These are phyloP conservation scores for Cajanus cajan DNA, from an alignment of 306 rosid species.

Conservation along the genomic window DNA sequence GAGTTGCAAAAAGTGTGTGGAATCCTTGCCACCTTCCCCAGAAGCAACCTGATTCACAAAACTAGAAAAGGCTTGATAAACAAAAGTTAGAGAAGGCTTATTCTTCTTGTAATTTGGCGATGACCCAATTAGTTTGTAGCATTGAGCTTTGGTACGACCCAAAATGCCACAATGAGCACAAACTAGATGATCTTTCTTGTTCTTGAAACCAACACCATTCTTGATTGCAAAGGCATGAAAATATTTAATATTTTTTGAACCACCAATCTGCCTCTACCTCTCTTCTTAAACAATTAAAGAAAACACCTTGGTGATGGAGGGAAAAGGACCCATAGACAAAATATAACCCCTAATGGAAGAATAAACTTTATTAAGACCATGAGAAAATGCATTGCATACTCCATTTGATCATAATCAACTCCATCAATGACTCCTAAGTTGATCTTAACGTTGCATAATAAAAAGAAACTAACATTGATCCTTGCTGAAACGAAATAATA, in stretches of 20 bases:
- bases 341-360: background rate
- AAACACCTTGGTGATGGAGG: background rate
- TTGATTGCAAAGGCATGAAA: background rate
- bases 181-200: no score
- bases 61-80: no score
- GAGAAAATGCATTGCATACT: no score
- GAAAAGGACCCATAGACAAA: no score
- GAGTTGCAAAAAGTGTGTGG: background rate
- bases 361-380: no score
- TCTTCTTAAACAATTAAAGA: background rate
- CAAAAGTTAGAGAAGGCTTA: no score
- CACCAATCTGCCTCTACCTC: no score
- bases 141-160: background rate
- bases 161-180: background rate
- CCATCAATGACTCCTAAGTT: no score
- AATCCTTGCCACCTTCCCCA: background rate
- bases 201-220: background rate
- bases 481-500: no score
- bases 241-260: fast-evolving
- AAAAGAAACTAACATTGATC: no score
- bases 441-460: no score
- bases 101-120: background rate
- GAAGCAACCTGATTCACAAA: background rate
- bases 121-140: background rate
- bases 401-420: no score